Conservation (phyloP, 2,329 filamentous ascomycete species). For the Cladosporium sp. region DNA sequence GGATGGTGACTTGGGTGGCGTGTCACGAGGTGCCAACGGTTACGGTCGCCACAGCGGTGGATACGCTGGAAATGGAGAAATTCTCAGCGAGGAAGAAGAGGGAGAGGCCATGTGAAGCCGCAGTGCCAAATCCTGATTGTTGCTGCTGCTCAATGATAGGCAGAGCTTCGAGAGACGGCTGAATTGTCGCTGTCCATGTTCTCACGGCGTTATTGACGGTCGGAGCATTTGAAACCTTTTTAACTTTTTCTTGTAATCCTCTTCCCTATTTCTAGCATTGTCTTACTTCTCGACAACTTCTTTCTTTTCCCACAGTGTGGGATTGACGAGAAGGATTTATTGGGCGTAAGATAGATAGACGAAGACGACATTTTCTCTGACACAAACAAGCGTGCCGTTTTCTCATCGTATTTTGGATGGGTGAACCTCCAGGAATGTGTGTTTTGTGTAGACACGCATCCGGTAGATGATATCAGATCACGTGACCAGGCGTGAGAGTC, state of each 20-base stretch:
- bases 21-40: neutral
- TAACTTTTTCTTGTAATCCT: neutral
- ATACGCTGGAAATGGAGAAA: slow-evolving; percentile 1
- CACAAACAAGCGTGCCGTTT: too few relatives aligned
- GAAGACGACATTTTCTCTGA: too few relatives aligned
- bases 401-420: too few relatives aligned
- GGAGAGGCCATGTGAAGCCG: neutral
- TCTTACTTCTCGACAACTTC: neutral
- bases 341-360: neutral
- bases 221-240: neutral
- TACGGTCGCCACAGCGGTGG: slow-evolving; percentile 5
- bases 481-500: too few relatives aligned
- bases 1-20: slow-evolving; percentile 4
- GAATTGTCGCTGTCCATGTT: neutral
- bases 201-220: neutral
- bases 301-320: neutral
- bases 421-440: too few relatives aligned
- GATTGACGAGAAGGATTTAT: neutral
- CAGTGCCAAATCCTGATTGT: neutral
- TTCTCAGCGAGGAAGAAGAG: slow-evolving; percentile 9
- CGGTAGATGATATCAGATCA: too few relatives aligned
- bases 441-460: too few relatives aligned
- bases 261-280: neutral
- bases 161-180: too few relatives aligned
- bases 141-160: too few relatives aligned